Conservation (phyloP, 345 rosid genomes). For the Arabis hirsuta region DNA sequence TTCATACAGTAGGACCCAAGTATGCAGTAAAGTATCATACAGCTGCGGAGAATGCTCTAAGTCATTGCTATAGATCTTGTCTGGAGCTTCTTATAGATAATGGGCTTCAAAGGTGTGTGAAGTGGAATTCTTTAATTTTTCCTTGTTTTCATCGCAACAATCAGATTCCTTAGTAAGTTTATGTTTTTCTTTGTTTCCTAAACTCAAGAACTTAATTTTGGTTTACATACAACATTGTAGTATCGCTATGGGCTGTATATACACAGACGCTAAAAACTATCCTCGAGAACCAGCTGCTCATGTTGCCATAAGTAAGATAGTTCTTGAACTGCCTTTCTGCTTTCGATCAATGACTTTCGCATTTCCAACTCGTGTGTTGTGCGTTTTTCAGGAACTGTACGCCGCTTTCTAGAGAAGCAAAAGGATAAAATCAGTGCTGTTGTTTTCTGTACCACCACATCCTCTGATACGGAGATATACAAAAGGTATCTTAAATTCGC, state of each 20-base stretch:
- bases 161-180: conserved; percentile 9
- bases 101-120: conserved; percentile 75
- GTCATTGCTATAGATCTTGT: conserved; percentile 97
- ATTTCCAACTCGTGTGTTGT: conserved; percentile 30
- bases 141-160: conserved; percentile 4
- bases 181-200: conserved; percentile 13
- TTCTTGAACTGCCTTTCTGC: conserved; percentile 17
- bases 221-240: conserved; percentile 54
- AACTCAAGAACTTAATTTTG: conserved; percentile 42
- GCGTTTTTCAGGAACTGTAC: conserved; percentile 74
- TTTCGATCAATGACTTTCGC: not conserved
- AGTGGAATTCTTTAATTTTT: conserved; percentile 19
- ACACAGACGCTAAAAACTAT: conserved; percentile 91
- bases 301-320: conserved; percentile 88
- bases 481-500: conserved; percentile 58
- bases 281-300: conserved; percentile 99
- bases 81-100: conserved; percentile 91
- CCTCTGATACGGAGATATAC: conserved; percentile 91
- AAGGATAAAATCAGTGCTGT: conserved; percentile 83
- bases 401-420: conserved; percentile 94
- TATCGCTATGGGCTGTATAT: conserved; percentile 93
- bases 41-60: conserved; percentile 98
- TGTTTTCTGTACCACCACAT: conserved; percentile 84
- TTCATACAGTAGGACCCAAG: conserved; percentile 98
- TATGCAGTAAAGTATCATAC: conserved; percentile 97